A percentile compares a stretch with the other conserved stretches of the same genome.
phyloP scores from a whole-genome alignment of 345 rosid genomes.

The Cardamine occulta region DNA sequence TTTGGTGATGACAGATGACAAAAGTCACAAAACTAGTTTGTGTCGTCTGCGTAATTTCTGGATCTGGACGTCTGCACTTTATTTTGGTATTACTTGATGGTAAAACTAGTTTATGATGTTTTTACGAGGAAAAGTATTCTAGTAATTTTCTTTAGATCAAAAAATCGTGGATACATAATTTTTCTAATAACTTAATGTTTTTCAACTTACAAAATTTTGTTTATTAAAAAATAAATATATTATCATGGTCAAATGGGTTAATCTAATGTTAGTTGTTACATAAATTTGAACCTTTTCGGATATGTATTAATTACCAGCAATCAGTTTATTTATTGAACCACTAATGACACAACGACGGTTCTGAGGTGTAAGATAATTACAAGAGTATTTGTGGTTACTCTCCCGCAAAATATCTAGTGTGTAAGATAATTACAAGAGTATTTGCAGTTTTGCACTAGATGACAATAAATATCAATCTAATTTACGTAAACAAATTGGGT shows the following conservation, averaged over 20 bases:
- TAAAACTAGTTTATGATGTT: conserved; percentile 19
- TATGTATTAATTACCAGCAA: conserved; percentile 3
- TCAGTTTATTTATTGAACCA: conserved; percentile 24
- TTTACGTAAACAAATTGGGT: neutral
- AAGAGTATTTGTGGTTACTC: neutral
- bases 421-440: conserved; percentile 11
- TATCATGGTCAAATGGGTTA: neutral
- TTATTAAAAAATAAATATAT: neutral
- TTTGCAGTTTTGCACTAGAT: too few relatives aligned
- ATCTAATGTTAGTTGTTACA: neutral
- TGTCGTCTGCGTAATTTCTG: conserved; percentile 35
- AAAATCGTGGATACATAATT: neutral
- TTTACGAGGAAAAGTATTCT: neutral
- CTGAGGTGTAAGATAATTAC: conserved; percentile 14
- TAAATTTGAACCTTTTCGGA: neutral
- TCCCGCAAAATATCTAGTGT: conserved; percentile 15
- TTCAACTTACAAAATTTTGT: neutral
- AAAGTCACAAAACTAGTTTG: conserved; percentile 5
- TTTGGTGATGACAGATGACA: conserved; percentile 18
- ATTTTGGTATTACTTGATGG: conserved; percentile 14
- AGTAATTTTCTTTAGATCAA: neutral
- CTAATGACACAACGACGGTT: conserved; percentile 19
- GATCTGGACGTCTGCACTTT: conserved; percentile 23
- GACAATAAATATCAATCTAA: neutral
- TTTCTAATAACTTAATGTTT: neutral